These are phyloP conservation scores for Ophiostoma angusticollis DNA, from an alignment of 2,329 filamentous ascomycete genomes.

Conservation along the genomic window DNA sequence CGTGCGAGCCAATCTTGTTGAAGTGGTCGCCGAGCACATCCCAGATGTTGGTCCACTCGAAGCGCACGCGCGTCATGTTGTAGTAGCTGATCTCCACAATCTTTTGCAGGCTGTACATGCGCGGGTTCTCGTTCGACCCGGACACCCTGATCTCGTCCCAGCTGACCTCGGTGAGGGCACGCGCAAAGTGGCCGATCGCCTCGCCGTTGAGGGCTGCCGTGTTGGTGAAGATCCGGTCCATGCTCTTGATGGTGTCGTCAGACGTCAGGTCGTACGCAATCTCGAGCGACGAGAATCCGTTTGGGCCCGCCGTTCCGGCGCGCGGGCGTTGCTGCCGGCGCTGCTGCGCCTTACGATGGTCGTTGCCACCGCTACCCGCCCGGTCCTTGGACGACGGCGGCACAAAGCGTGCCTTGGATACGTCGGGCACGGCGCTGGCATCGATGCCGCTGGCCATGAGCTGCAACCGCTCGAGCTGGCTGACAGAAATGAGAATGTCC, in stretches of 20 bases:
- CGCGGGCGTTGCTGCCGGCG: conserved; percentile 34
- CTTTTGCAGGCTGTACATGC: conserved; percentile 95
- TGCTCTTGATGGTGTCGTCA: conserved; percentile 66
- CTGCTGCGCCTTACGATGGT: conserved; percentile 53
- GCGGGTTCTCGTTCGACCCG: conserved; percentile 84
- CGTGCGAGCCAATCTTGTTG: conserved; percentile 92
- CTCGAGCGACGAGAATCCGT: conserved; percentile 53
- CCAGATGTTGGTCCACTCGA: conserved; percentile 98
- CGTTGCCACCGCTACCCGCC: conserved; percentile 28
- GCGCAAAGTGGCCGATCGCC: conserved; percentile 90
- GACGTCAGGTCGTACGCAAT: conserved; percentile 88
- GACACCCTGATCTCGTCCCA: conserved; percentile 99
- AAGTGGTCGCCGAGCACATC: conserved; percentile 96
- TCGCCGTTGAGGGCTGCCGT: conserved; percentile 87
- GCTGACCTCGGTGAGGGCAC: conserved; percentile 84
- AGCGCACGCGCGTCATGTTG: conserved; percentile 97
- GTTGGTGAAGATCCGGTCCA: conserved; percentile 94
- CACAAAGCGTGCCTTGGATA: conserved; percentile 67
- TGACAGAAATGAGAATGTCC: conserved; percentile 88
- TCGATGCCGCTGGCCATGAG: conserved; percentile 91
- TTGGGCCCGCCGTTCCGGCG: conserved; percentile 46
- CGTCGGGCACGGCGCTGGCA: conserved; percentile 82
- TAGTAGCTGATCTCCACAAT: conserved; percentile 98
- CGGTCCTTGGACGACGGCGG: conserved; percentile 43
- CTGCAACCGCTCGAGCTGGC: conserved; percentile 88